Evolutionary conservation across 2,329 filamentous ascomycete genomes (phyloP), one percentile per base, ranked within the genome.

Genomic region (Basipetospora chlamydospora): DNA sequence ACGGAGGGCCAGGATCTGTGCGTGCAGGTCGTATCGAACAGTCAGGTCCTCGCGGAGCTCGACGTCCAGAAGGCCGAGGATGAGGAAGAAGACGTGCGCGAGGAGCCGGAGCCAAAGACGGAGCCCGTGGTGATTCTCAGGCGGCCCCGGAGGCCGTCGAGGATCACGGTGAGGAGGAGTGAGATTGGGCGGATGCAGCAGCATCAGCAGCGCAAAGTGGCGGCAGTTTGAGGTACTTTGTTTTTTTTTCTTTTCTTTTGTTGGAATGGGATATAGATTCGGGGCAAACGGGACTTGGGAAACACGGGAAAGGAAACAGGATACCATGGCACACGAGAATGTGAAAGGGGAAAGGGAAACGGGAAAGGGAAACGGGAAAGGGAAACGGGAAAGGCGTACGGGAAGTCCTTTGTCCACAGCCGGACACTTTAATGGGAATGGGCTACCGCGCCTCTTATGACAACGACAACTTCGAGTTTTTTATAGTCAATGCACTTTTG

Each of bases 11-110:
- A 11, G n/a, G 32, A 25, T 15, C 11, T 34, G 5, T 34, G 20
- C 32, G 32, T 34, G 22, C 12, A 26, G 17, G 32, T 34, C 13
- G 32, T 34, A 13, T 34, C 32, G 21, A 26, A 26, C 17, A 17
- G 32, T 15, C 32, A 34, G 32, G 15, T 26, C 12, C 32, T 34
- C 21, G 32, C 32, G 13, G 20, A 34, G 17, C 21, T 34, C 4
- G 32, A 34, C 21, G 32, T n/a, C 2, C 12, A 26, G 15, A 17
- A 16, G 8, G 12, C 22, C 8, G 32, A 34, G 8, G 20, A 13
- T 5, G 32, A 34, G 32, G 22, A 17, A 3, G 26, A 15, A 15
- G 32, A 34, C 10, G 18, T 25, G 32, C 20, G 17, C 8, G 2
- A 7, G 13, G 32, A 34, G 22, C 9, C 10, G 8, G 32, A 25